These are phyloP conservation scores for Candida parachauliodes DNA, from an alignment of 805 yeast species.

Conservation along the genomic window DNA sequence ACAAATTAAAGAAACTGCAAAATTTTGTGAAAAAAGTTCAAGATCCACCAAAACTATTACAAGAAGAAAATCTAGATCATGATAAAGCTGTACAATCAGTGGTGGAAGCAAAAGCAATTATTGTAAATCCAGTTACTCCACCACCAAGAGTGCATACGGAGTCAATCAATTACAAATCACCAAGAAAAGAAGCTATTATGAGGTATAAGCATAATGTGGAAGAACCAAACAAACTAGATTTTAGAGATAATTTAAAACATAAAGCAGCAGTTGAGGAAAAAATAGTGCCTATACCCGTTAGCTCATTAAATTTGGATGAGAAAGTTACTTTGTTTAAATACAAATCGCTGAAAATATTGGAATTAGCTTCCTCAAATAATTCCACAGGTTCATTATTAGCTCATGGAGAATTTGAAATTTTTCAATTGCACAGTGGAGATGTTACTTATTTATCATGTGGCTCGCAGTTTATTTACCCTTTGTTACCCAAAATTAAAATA, in stretches of 20 bases:
- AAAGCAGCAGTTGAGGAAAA: not conserved
- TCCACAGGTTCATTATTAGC: slow-evolving; percentile 50
- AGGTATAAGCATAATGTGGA: slow-evolving; percentile 31
- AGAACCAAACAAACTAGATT: slow-evolving; percentile 7
- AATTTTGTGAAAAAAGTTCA: not conserved
- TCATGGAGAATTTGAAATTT: slow-evolving; percentile 58
- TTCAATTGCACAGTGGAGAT: slow-evolving; percentile 53
- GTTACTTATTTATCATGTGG: slow-evolving; percentile 67
- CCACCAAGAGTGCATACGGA: not conserved
- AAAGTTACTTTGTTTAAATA: slow-evolving; percentile 33
- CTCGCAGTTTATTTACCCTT: slow-evolving; percentile 65
- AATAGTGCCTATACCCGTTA: not conserved
- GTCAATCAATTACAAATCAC: slow-evolving; percentile 19
- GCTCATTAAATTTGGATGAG: slow-evolving; percentile 32
- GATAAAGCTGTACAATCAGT: not conserved
- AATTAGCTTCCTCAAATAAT: slow-evolving; percentile 20
- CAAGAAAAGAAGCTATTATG: slow-evolving; percentile 37
- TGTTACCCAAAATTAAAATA: slow-evolving; percentile 60
- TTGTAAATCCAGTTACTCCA: slow-evolving; percentile 4
- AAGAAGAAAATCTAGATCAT: not conserved
- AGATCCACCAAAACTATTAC: not conserved
- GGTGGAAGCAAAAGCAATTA: not conserved
- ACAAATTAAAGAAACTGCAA: slow-evolving; percentile 8
- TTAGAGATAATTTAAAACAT: slow-evolving; percentile 4
- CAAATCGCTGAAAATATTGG: slow-evolving; percentile 30